A percentile compares a stretch with the other conserved stretches of the same genome.
These are phyloP conservation scores for Plectosphaerella plurivora DNA, from an alignment of 2,329 filamentous ascomycete genomes.

Conservation along the genomic window DNA sequence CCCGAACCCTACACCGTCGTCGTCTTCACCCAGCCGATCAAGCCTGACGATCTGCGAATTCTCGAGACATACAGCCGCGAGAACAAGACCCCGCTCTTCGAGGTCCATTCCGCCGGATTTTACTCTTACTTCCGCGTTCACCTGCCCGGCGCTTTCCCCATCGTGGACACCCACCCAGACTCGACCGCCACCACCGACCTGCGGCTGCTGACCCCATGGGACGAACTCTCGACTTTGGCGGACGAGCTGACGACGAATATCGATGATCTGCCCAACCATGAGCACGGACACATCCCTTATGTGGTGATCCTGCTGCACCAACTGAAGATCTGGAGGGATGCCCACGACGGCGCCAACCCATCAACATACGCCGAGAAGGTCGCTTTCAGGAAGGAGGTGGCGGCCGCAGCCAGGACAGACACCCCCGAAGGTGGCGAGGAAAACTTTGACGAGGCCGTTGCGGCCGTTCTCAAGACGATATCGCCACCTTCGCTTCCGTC, in stretches of 20 bases:
- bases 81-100: slow-evolving; percentile 68
- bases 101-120: slow-evolving; percentile 86
- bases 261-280: slow-evolving; percentile 66
- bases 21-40: slow-evolving; percentile 49
- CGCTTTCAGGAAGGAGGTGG: slow-evolving; percentile 70
- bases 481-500: slow-evolving; percentile 63
- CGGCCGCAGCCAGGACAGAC: slow-evolving; percentile 61
- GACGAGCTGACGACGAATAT: slow-evolving; percentile 64
- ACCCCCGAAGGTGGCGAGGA: slow-evolving; percentile 87
- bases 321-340: slow-evolving; percentile 72
- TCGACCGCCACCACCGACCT: slow-evolving; percentile 80
- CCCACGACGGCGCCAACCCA: slow-evolving; percentile 65
- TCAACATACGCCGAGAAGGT: slow-evolving; percentile 79
- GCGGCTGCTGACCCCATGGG: slow-evolving; percentile 80
- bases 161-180: slow-evolving; percentile 94
- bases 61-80: slow-evolving; percentile 44
- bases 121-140: slow-evolving; percentile 83
- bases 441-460: slow-evolving; percentile 91
- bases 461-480: slow-evolving; percentile 84
- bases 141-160: slow-evolving; percentile 75
- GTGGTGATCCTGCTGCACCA: slow-evolving; percentile 78
- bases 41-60: slow-evolving; percentile 33
- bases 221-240: slow-evolving; percentile 67
- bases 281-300: slow-evolving; percentile 90
- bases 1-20: slow-evolving; percentile 47